Evolutionary conservation across 2,329 filamentous ascomycete genomes (phyloP).

Genomic region (Claviceps sp.): DNA sequence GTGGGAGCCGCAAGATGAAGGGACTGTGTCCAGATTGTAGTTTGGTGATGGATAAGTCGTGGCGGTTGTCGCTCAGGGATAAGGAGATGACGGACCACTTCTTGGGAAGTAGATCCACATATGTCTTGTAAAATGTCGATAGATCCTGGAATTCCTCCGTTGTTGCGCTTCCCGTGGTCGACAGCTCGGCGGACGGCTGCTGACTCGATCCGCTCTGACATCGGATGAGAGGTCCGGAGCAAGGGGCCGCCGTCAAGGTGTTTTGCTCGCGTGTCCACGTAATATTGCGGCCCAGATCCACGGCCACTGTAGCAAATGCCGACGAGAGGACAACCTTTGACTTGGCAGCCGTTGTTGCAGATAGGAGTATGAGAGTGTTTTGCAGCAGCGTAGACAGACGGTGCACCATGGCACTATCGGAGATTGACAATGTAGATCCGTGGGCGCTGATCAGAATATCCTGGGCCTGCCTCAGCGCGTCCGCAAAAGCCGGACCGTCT

Average conservation of each 20-base stretch:
- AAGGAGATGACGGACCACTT: slow-evolving; percentile 80
- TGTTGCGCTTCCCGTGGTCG: slow-evolving; percentile 13
- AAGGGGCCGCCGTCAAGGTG: slow-evolving; percentile 20
- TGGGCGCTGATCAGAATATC: slow-evolving; percentile 53
- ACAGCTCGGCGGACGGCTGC: neutral
- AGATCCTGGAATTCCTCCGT: slow-evolving; percentile 36
- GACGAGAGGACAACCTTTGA: slow-evolving; percentile 34
- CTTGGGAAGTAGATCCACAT: slow-evolving; percentile 71
- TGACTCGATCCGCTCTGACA: slow-evolving; percentile 12
- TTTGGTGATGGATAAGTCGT: slow-evolving; percentile 82
- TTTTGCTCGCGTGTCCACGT: slow-evolving; percentile 53
- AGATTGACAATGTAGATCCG: slow-evolving; percentile 35
- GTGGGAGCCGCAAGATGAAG: slow-evolving; percentile 74
- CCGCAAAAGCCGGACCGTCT: slow-evolving; percentile 33
- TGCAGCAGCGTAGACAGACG: slow-evolving; percentile 50
- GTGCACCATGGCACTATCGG: slow-evolving; percentile 47
- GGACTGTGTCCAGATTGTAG: slow-evolving; percentile 62
- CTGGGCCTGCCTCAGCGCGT: slow-evolving; percentile 50
- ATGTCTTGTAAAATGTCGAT: slow-evolving; percentile 59
- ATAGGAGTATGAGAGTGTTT: slow-evolving; percentile 51
- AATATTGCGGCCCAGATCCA: slow-evolving; percentile 58
- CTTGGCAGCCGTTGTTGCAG: slow-evolving; percentile 40
- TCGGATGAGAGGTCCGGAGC: slow-evolving; percentile 17
- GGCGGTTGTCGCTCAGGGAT: slow-evolving; percentile 64
- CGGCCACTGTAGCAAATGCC: slow-evolving; percentile 46